phyloP scores from a whole-genome alignment of 176 grass and related monocot species.

The Carex littledalei region DNA sequence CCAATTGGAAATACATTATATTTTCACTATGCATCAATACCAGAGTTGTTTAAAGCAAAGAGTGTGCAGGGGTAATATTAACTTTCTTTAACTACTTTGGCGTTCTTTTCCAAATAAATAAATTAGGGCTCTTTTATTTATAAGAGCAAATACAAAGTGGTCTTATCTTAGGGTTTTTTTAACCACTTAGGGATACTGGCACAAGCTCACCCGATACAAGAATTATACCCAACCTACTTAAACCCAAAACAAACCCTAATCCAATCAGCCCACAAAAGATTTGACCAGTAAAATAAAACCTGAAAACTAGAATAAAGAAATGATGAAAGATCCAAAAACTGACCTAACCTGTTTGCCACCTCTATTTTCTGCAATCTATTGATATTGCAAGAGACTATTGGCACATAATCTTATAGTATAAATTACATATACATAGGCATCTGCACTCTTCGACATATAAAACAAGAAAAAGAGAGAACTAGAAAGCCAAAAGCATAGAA shows the following conservation, averaged over 20 bases:
- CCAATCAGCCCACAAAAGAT: background rate
- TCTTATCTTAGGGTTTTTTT: too few species aligned
- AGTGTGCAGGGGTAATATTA: background rate
- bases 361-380: background rate
- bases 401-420: background rate
- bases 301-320: background rate
- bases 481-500: background rate
- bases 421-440: background rate
- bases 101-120: background rate
- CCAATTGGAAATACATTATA: background rate
- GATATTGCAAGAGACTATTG: background rate
- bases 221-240: background rate
- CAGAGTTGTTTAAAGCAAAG: background rate
- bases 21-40: background rate
- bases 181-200: background rate
- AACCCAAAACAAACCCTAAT: background rate
- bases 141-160: too few species aligned
- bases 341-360: background rate
- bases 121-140: background rate
- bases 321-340: background rate
- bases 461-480: background rate
- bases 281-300: background rate
- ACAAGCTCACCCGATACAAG: background rate
- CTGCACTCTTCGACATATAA: background rate
- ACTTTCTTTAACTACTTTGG: background rate